Base-by-base conservation (phyloP, 1,284 basidiomycete species). In the Leucoagaricus sp. region DNA sequence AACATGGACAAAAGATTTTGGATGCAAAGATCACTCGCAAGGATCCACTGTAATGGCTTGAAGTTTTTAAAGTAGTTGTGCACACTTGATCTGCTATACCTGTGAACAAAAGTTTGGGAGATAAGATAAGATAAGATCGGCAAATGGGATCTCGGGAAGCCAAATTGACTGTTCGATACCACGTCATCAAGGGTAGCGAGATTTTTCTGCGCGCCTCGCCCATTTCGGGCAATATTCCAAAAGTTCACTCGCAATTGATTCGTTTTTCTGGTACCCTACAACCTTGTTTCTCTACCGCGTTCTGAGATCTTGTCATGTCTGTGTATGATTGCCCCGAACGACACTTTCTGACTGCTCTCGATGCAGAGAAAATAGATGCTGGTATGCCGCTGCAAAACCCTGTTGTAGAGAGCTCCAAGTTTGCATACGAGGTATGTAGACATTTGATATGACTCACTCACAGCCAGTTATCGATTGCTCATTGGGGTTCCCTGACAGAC, bases 331-430 rank as follows among this genome's bases (percentile, higher is more conserved):
- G n/a, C 15, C 40, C 23, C 44, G 15, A 26, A 36, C 40, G 29
- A 21, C 29, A 33, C 28, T 21, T 25, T 7, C 23, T 17, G 17
- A 15, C 15, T 29, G 44, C 19, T 9, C 26, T 47, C 10, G 17
- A 23, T 26, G 21, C 5, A 13, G 52, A 53, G 34, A 53, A 53
- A 33, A 13, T 23, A 40, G 44, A 28, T 7, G 15, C 28, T 7
- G 26, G 26, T 25, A 44, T 55, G 48, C 21, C 48, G 7, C 36
- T 21, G 29, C 54, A 55, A 23, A 84, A 82, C 61, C 84, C 83
- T 13, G 84, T 86, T 36, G 63, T 84, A 6, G 63, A 73, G 21
- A 78, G 73, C 49, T 77, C 83, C 7, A 72, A 82, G 59, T 79
- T 74, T 62, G 81, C 81, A 2, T 76, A 81, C 63, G 67, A 74